Conservation (phyloP, 2,329 filamentous ascomycete species). For the Fusarium penzigii region DNA sequence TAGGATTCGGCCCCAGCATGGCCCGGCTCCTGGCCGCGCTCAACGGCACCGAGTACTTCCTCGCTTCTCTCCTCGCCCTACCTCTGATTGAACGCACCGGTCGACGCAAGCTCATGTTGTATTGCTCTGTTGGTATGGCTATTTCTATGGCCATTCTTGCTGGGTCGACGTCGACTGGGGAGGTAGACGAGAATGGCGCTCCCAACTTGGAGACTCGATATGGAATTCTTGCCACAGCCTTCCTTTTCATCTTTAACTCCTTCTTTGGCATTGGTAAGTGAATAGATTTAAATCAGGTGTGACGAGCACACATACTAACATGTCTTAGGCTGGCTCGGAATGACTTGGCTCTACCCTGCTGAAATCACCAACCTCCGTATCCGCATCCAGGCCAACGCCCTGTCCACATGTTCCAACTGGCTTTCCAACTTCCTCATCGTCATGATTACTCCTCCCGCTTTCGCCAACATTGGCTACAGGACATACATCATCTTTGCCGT, state of each 20-base stretch:
- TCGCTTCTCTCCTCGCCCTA: conserved; percentile 40
- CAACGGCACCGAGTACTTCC: conserved; percentile 47
- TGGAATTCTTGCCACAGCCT: conserved; percentile 40
- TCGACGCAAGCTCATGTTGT: conserved; percentile 62
- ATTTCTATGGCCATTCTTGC: conserved; percentile 60
- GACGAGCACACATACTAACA: background rate
- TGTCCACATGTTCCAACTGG: conserved; percentile 62
- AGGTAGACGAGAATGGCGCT: conserved; percentile 29
- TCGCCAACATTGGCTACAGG: conserved; percentile 51
- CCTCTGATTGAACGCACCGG: conserved; percentile 53
- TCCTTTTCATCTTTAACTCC: conserved; percentile 64
- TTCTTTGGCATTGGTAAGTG: conserved; percentile 49
- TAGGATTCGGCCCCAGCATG: conserved; percentile 45
- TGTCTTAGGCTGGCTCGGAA: conserved; percentile 52
- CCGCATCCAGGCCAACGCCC: conserved; percentile 55
- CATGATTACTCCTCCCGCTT: conserved; percentile 76
- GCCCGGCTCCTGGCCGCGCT: conserved; percentile 57
- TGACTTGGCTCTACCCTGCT: conserved; percentile 61
- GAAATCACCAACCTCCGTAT: conserved; percentile 63
- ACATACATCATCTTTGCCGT: conserved; percentile 53
- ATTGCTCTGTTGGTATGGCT: conserved; percentile 65
- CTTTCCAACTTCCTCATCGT: conserved; percentile 70
- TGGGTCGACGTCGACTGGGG: conserved; percentile 32
- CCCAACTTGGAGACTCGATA: conserved; percentile 28
- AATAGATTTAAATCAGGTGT: background rate